Evolutionary conservation across 768 basidiomycete genomes (phyloP).

Genomic region (Podaxis mareebaensis): DNA sequence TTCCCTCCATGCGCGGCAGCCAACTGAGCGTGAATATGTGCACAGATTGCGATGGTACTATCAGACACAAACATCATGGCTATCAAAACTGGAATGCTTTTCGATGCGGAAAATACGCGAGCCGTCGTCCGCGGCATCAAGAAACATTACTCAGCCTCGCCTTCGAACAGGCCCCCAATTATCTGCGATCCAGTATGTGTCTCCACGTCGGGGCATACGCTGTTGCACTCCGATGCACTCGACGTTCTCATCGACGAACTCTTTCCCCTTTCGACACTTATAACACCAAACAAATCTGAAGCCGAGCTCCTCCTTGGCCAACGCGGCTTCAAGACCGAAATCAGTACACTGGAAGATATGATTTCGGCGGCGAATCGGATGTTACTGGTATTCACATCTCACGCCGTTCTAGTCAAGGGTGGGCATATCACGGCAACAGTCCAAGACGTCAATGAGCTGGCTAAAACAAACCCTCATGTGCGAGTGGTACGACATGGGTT

Average conservation of each 20-base stretch:
- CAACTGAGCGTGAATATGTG: background rate
- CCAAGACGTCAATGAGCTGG: constrained; percentile 43
- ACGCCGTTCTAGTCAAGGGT: constrained; percentile 79
- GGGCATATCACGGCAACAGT: constrained; percentile 63
- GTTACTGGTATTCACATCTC: constrained; percentile 40
- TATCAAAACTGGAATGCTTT: constrained; percentile 93
- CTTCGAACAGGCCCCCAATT: constrained; percentile 42
- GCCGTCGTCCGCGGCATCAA: constrained; percentile 53
- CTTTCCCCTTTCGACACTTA: constrained; percentile 66
- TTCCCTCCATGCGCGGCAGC: background rate
- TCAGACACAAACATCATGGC: constrained; percentile 69
- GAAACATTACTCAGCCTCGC: constrained; percentile 22
- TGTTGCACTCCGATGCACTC: constrained; percentile 70
- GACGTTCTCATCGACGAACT: constrained; percentile 57
- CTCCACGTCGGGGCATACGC: constrained; percentile 83
- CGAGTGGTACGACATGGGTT: constrained; percentile 46
- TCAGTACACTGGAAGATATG: constrained; percentile 60
- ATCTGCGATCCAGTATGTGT: constrained; percentile 92
- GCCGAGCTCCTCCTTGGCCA: constrained; percentile 66
- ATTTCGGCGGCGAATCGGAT: constrained; percentile 53
- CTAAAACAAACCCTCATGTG: constrained; percentile 29
- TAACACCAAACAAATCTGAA: constrained; percentile 88
- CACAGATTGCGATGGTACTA: constrained; percentile 38
- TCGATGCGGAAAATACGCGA: constrained; percentile 50
- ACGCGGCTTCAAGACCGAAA: constrained; percentile 27